A percentile compares a stretch with the other conserved stretches of the same genome.
These are phyloP conservation scores for Rutstroemia sp. DNA, from an alignment of 2,329 filamentous ascomycete species.

Conservation along the genomic window DNA sequence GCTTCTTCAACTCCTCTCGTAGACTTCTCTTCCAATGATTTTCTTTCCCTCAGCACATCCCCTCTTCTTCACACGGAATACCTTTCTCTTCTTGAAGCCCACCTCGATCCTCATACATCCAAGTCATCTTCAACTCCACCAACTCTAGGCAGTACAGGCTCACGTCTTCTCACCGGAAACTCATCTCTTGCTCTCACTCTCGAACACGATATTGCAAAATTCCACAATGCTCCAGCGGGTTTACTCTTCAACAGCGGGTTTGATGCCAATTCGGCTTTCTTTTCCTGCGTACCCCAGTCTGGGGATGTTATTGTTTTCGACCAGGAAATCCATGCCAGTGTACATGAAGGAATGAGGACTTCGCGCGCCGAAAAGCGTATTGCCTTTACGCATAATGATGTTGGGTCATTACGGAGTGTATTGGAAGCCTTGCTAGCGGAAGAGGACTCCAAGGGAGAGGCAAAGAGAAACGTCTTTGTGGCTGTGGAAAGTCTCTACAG, in stretches of 20 bases:
- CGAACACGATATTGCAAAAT: constrained; percentile 49
- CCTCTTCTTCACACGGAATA: constrained; percentile 13
- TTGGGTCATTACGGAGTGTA: constrained; percentile 29
- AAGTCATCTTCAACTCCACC: neutral
- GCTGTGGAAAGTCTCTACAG: constrained; percentile 39
- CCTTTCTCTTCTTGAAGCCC: constrained; percentile 11
- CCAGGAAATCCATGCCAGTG: constrained; percentile 59
- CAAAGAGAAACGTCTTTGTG: constrained; percentile 33
- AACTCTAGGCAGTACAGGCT: constrained; percentile 38
- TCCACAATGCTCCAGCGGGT: constrained; percentile 50
- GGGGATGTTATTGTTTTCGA: constrained; percentile 56
- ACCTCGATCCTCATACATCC: neutral
- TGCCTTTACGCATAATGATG: constrained; percentile 51
- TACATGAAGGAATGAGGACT: constrained; percentile 39
- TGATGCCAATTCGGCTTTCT: constrained; percentile 46
- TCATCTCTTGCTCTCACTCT: constrained; percentile 50
- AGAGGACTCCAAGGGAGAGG: constrained; percentile 26
- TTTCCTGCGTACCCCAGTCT: constrained; percentile 41
- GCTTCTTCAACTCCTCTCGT: constrained; percentile 28
- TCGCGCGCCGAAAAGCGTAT: constrained; percentile 32
- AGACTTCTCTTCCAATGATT: constrained; percentile 31
- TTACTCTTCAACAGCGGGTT: constrained; percentile 55
- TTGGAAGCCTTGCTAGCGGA: constrained; percentile 14
- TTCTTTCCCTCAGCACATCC: constrained; percentile 22
- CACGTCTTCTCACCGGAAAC: constrained; percentile 59